Evolutionary conservation across 164 flowering plant species (phyloP).

Genomic region (Liriodendron chinense): DNA sequence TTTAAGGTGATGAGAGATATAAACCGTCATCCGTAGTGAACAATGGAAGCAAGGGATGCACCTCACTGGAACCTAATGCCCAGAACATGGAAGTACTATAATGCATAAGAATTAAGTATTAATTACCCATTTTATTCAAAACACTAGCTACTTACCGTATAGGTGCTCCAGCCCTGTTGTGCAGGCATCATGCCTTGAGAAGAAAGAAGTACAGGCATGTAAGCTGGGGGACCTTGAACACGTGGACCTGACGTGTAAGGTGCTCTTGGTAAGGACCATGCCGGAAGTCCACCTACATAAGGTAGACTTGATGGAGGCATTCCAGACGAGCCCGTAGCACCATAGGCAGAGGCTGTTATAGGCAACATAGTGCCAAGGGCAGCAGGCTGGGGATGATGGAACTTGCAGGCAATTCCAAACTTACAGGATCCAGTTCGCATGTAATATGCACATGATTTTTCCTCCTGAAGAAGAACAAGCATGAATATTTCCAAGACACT

Average conservation of each 20-base stretch:
- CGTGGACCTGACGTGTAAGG: constrained; percentile 44
- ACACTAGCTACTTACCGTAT: constrained; percentile 39
- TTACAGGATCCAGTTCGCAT: constrained; percentile 70
- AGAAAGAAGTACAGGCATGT: constrained; percentile 52
- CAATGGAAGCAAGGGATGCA: too few species aligned
- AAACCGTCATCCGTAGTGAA: background rate
- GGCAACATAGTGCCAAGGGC: constrained; percentile 37
- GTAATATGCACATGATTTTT: constrained; percentile 60
- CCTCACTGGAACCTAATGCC: too few species aligned
- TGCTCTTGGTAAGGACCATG: constrained; percentile 52
- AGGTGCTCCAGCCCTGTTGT: constrained; percentile 65
- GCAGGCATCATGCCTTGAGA: constrained; percentile 48
- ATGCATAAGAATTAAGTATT: background rate
- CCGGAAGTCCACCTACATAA: constrained; percentile 42
- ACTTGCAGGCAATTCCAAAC: constrained; percentile 80
- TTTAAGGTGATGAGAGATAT: background rate
- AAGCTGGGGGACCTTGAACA: constrained; percentile 43
- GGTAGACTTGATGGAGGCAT: constrained; percentile 39
- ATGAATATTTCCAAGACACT: background rate
- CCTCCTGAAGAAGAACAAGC: constrained; percentile 42
- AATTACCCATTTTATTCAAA: background rate
- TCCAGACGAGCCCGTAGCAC: constrained; percentile 35
- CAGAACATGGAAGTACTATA: too few species aligned
- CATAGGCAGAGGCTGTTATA: constrained; percentile 31
- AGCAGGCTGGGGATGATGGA: constrained; percentile 73